These are phyloP conservation scores for Chaetomium olivaceum DNA, from an alignment of 2,329 filamentous ascomycete species.

Conservation along the genomic window DNA sequence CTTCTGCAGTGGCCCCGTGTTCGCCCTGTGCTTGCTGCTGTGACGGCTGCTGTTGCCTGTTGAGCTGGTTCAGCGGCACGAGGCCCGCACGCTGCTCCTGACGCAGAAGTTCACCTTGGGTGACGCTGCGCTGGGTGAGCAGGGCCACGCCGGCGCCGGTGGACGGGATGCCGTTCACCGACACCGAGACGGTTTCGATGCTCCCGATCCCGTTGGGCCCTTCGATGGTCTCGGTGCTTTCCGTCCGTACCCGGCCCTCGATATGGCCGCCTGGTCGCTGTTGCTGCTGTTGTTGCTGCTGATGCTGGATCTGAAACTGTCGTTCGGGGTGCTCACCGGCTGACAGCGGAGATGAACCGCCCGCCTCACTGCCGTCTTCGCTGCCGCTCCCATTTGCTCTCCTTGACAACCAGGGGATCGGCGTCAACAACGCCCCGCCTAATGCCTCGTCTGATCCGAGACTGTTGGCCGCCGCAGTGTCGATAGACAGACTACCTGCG, in stretches of 20 bases:
- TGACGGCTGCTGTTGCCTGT: slow-evolving; percentile 42
- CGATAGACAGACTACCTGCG: slow-evolving; percentile 35
- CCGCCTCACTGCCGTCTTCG: slow-evolving; percentile 28
- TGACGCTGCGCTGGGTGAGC: slow-evolving; percentile 56
- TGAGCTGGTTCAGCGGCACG: slow-evolving; percentile 66
- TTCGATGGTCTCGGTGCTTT: slow-evolving; percentile 77
- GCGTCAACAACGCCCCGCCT: slow-evolving; percentile 86
- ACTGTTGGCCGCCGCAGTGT: slow-evolving; percentile 40
- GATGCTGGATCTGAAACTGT: slow-evolving; percentile 22
- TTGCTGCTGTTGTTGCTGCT: slow-evolving; percentile 27
- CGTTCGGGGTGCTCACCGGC: slow-evolving; percentile 10
- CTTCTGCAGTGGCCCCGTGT: slow-evolving; percentile 19
- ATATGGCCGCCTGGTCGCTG: slow-evolving; percentile 43
- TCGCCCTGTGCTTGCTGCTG: slow-evolving; percentile 22
- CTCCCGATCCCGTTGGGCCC: slow-evolving; percentile 77
- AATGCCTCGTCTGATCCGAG: slow-evolving; percentile 85
- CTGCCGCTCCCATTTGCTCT: slow-evolving; percentile 38
- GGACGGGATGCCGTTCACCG: slow-evolving; percentile 67
- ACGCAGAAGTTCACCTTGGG: slow-evolving; percentile 81
- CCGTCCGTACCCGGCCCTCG: slow-evolving; percentile 65
- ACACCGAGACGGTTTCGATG: slow-evolving; percentile 78
- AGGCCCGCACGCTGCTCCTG: slow-evolving; percentile 83
- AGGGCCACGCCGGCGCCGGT: slow-evolving; percentile 41
- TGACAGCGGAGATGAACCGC: slow-evolving; percentile 30
- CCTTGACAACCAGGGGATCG: slow-evolving; percentile 80